Conservation (phyloP, 148 eudicot genomes). For the Persicaria maculosa region DNA sequence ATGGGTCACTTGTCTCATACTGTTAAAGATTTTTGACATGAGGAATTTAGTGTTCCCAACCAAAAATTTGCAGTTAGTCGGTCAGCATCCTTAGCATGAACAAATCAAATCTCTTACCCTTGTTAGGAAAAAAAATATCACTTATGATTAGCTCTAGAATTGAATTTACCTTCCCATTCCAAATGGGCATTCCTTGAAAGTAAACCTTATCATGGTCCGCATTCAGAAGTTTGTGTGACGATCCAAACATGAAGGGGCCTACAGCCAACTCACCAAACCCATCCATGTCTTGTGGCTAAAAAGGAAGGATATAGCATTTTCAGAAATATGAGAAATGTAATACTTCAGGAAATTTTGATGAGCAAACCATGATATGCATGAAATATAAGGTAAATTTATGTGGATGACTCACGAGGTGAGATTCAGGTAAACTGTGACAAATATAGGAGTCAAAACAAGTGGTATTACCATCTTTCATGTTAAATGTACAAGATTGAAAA, state of each 20-base stretch:
- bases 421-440: background rate
- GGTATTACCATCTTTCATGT: background rate
- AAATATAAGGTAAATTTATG: background rate
- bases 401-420: background rate
- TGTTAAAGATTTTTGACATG: too few relatives aligned
- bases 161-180: conserved; percentile 66
- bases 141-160: background rate
- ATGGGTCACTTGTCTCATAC: too few relatives aligned
- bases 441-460: background rate
- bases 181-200: conserved; percentile 81
- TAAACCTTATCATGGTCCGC: conserved; percentile 79
- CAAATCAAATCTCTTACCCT: too few relatives aligned
- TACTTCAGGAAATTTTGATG: background rate
- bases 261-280: conserved; percentile 91
- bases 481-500: background rate
- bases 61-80: too few relatives aligned
- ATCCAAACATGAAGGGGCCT: conserved; percentile 76
- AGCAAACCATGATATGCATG: background rate
- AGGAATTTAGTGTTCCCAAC: too few relatives aligned
- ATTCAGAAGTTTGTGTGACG: conserved; percentile 75
- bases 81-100: too few relatives aligned
- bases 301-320: background rate
- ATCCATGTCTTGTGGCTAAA: conserved; percentile 55
- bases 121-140: too few relatives aligned
- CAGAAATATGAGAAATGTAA: background rate